These are phyloP conservation scores for Solanum clarkiae DNA, from an alignment of 257 asterid species.

Conservation along the genomic window DNA sequence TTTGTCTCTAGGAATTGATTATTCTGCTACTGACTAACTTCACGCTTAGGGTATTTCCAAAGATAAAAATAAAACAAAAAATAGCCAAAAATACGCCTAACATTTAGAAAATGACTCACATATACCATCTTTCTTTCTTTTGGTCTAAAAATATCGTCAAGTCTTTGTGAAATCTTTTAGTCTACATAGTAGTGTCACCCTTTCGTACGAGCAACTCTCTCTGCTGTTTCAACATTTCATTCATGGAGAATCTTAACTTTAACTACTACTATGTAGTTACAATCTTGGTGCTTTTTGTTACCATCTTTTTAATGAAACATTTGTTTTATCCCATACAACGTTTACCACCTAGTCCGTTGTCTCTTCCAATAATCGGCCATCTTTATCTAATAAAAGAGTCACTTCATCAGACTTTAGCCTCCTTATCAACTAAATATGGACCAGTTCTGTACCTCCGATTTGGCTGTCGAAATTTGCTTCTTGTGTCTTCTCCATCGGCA, in stretches of 20 bases:
- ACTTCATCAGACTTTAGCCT: conserved; percentile 20
- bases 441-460: conserved; percentile 27
- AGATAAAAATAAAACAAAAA: no score
- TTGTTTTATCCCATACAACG: neutral
- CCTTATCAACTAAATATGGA: conserved; percentile 27
- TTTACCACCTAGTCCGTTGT: conserved; percentile 31
- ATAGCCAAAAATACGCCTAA: neutral
- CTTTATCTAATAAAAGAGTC: conserved; percentile 32
- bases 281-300: neutral
- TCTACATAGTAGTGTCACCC: no score
- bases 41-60: neutral
- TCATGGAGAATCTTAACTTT: neutral
- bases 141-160: no score
- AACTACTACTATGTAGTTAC: neutral
- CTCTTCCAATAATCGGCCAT: conserved; percentile 50
- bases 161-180: no score
- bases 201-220: neutral
- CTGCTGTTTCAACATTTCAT: neutral
- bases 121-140: neutral
- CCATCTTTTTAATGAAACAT: neutral
- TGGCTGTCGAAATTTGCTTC: conserved; percentile 21
- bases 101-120: neutral
- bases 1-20: neutral
- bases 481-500: conserved; percentile 40
- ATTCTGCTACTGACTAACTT: neutral